Evolutionary conservation across 2,329 filamentous ascomycete genomes (phyloP).

Genomic region (Botryotinia globosa): DNA sequence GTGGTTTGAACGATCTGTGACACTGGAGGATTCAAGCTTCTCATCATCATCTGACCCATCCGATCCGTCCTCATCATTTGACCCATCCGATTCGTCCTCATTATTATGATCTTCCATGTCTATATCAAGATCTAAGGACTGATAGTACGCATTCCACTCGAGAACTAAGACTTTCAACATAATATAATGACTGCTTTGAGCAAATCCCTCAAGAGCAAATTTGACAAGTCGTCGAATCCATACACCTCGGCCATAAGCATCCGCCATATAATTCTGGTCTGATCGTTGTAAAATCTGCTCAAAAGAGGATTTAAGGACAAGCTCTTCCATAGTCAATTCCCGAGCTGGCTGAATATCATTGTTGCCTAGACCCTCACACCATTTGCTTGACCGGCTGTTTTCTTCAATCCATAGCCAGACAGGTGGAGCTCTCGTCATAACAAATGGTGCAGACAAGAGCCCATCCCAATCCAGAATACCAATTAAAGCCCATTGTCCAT

Average conservation of each 20-base stretch:
- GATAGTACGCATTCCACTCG: no score
- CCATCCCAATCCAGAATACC: conserved; percentile 30
- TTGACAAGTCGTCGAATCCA: conserved; percentile 6
- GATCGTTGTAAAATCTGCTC: not conserved
- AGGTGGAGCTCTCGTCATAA: conserved; percentile 23
- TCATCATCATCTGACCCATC: no score
- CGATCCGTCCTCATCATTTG: no score
- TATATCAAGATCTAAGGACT: not conserved
- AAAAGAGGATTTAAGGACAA: conserved; percentile 26
- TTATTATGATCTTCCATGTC: not conserved
- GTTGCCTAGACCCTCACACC: conserved; percentile 19
- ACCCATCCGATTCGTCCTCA: not conserved
- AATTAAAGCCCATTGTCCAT: no score
- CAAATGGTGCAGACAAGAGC: conserved; percentile 21
- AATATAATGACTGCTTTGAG: no score
- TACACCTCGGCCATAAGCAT: conserved; percentile 4
- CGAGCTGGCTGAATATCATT: conserved; percentile 12
- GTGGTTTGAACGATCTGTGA: no score
- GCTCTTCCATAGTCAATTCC: conserved; percentile 24
- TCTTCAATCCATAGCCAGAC: conserved; percentile 24
- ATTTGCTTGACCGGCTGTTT: conserved; percentile 2
- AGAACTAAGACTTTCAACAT: no score
- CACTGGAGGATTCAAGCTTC: no score
- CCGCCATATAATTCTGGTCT: conserved; percentile 3
- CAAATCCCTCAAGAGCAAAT: not conserved